Evolutionary conservation across 2,329 filamentous ascomycete species (phyloP), one percentile per base, ranked within the genome.

Genomic region (Aspergillus glaucus): DNA sequence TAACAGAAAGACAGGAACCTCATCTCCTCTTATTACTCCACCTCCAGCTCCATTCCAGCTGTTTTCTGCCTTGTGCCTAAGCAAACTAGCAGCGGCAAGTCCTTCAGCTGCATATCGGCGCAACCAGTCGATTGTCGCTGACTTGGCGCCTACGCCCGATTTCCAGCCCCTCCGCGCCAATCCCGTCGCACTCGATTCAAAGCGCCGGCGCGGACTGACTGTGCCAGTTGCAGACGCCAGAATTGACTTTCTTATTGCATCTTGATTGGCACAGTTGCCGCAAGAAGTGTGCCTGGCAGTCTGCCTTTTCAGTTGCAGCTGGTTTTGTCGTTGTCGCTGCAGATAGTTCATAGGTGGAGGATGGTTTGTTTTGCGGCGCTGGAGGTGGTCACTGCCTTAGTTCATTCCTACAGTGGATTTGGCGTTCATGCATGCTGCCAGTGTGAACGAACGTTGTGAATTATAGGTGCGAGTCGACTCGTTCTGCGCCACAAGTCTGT

Each of bases 71-170:
- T 42, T 46, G 34, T 12, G 4, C 19, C 19, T 43, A 32, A 44
- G 26, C 34, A 43, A 45, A 45, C 59, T 60, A 63, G 63, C 61
- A 52, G 62, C 62, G 62, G 57, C 26, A 28, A 28, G 10, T 12
- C 26, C 51, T 59, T 62, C 52, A 47, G 42, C 21, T 43, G 50
- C 53, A 48, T 41, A 41, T 19, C 39, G 40, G 44, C 48, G 48
- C 43, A 45, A 49, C 44, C 50, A 52, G 45, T 57, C 48, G 48
- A 53, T 52, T 53, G 50, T 51, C 50, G 52, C 55, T 54, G 54
- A 55, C 50, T 63, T 61, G 59, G 55, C 60, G 61, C 61, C 54
- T 21, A 19, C 37, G 17, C 37, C 37, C 37, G 17, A 21, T 12
- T 40, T 21, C 50, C 47, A 44, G 53, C n/a, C 45, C 48, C 46